Base-by-base conservation (phyloP, 2,329 filamentous ascomycete species). In the Scopulariopsis brevicaulis region DNA sequence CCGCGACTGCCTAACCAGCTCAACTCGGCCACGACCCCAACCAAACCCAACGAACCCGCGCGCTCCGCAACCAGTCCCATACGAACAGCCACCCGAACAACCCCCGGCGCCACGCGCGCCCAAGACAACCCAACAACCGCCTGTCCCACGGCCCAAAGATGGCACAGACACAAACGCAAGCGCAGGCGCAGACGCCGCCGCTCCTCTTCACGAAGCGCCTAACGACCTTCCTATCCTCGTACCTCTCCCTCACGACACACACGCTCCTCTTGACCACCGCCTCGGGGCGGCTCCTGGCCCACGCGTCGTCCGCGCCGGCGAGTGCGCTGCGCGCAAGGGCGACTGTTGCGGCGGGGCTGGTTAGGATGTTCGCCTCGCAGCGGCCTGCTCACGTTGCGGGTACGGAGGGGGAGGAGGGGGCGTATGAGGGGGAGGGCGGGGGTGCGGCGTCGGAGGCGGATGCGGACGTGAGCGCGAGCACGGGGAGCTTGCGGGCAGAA, bases 201-300 rank as follows among this genome's bases (percentile, higher is more conserved):
- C 75, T 84, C 59, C 76, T 90, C 71, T 76, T 90, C 60, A 84
- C 80, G 40, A 85, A 85, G 68, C 81, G 81, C 61, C 77, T 86
- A 63, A 83, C 82, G 32, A 72, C 77, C 60, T 85, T 86, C 69
- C 79, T 86, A 53, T 74, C 77, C 65, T 71, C 77, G 61, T 81
- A 83, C 67, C 79, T 83, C 62, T 79, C 78, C 8, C 67, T 80
- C 4, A 73, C 78, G 60, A 74, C 86, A 35, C 81, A 81, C 60
- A 83, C 82, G 3, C 77, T 82, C 58, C 77, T 85, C 60, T 74
- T 86, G 52, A 79, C 81, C 53, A 83, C 81, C 2, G 74, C 78
- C 1, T 78, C 80, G 46, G 83, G 83, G 64, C 84, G 84, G 68
- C 78, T 86, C 40, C 81, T 86, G 62, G 80, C 83, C 59, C 82